Conservation (phyloP, 805 yeast genomes). For the Yarrowia osloensis region DNA sequence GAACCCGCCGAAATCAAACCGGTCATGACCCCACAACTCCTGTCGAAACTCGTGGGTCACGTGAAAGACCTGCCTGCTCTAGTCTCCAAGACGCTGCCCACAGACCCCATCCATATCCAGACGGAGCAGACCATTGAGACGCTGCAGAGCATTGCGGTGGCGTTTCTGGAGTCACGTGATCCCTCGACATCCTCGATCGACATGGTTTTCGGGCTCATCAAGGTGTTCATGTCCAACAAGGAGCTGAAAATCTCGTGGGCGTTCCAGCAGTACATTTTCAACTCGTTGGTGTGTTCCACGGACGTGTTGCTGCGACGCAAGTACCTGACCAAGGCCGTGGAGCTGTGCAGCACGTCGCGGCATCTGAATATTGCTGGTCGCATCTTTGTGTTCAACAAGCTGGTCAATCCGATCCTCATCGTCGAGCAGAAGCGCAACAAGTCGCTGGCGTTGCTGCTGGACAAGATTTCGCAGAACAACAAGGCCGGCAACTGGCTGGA, state of each 20-base stretch:
- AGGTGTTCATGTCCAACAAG: conserved; percentile 45
- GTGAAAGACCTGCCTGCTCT: conserved; percentile 6
- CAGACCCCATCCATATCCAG: conserved; percentile 59
- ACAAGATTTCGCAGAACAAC: conserved; percentile 40
- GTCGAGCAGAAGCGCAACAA: conserved; percentile 58
- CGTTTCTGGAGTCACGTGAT: conserved; percentile 42
- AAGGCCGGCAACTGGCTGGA: conserved; percentile 58
- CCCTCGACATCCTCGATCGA: conserved; percentile 41
- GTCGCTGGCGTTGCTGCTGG: conserved; percentile 51
- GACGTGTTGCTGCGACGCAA: conserved; percentile 52
- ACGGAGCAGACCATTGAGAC: conserved; percentile 67
- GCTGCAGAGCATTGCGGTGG: conserved; percentile 55
- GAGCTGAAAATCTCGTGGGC: conserved; percentile 50
- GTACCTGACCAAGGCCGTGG: conserved; percentile 56
- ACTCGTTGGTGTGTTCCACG: conserved; percentile 53
- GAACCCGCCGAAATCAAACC: background rate
- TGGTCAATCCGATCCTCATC: conserved; percentile 66
- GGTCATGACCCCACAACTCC: background rate
- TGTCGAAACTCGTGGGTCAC: conserved; percentile 5
- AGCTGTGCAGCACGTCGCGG: conserved; percentile 49
- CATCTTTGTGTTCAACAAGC: conserved; percentile 59
- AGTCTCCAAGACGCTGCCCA: background rate
- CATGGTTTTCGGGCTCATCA: conserved; percentile 47
- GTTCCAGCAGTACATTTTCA: conserved; percentile 60
- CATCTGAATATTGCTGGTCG: conserved; percentile 54